Percentiles rank a stretch among this genome's conserved stretches.
phyloP scores from a whole-genome alignment of 139 green algal genomes.

The Pedinophyceae sp. region DNA sequence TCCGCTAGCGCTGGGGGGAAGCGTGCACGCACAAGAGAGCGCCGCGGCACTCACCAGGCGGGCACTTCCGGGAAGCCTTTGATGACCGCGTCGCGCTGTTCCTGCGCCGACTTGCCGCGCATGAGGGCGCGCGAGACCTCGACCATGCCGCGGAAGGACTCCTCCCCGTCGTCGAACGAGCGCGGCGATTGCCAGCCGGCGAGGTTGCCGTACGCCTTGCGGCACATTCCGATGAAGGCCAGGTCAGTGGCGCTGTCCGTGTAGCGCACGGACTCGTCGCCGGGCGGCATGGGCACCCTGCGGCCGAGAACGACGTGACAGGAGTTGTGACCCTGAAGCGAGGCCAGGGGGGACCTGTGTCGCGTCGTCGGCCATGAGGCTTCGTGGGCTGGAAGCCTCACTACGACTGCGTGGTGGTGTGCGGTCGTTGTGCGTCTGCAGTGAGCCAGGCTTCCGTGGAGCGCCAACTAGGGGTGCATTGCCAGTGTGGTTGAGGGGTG shows the following conservation, averaged over 20 bases:
- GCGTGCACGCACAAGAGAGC: neutral
- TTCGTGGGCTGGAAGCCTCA: too few relatives aligned
- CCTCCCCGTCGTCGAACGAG: slow-evolving; percentile 16
- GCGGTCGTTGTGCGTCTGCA: too few relatives aligned
- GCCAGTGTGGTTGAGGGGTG: too few relatives aligned
- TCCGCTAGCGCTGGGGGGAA: neutral
- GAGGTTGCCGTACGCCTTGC: slow-evolving; percentile 34
- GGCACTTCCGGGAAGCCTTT: slow-evolving; percentile 41
- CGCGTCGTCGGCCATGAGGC: too few relatives aligned
- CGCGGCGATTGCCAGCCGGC: slow-evolving; percentile 25
- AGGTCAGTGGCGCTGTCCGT: slow-evolving; percentile 31
- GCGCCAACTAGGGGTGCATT: too few relatives aligned
- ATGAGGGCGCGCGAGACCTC: slow-evolving; percentile 46
- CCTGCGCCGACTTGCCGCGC: slow-evolving; percentile 20
- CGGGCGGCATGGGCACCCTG: neutral
- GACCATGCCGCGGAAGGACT: slow-evolving; percentile 53
- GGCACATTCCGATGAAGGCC: slow-evolving; percentile 43
- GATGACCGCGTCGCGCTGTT: slow-evolving; percentile 42
- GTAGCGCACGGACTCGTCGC: slow-evolving; percentile 10
- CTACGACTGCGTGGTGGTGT: too few relatives aligned
- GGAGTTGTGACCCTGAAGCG: too few relatives aligned
- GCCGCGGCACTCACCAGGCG: too few relatives aligned
- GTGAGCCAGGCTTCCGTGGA: too few relatives aligned
- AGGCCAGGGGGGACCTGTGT: too few relatives aligned
- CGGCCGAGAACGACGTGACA: too few relatives aligned